Conservation (phyloP, 176 grass and related monocot genomes). For the Oryza glaberrima region DNA sequence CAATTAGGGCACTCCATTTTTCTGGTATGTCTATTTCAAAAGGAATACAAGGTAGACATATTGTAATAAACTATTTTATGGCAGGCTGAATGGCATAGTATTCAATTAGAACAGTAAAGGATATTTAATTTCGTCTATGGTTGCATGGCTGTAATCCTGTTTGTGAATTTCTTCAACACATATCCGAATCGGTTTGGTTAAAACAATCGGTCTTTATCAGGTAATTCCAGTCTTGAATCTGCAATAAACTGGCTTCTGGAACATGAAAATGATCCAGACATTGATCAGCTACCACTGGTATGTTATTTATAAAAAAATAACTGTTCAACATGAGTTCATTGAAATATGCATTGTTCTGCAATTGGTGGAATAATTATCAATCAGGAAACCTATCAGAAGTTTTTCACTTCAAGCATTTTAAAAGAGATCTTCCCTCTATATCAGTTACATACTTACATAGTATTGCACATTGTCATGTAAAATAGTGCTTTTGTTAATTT, state of each 20-base stretch:
- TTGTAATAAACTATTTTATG: constrained; percentile 3
- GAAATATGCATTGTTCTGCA: constrained; percentile 5
- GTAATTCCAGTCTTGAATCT: constrained; percentile 73
- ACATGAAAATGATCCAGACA: constrained; percentile 88
- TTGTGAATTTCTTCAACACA: background rate
- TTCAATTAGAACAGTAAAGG: background rate
- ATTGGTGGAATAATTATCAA: constrained; percentile 12
- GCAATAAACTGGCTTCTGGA: constrained; percentile 82
- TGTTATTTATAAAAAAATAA: constrained; percentile 31
- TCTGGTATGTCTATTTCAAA: constrained; percentile 65
- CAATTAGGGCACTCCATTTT: constrained; percentile 82
- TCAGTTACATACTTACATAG: too few relatives aligned
- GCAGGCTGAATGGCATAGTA: background rate
- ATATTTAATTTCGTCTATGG: background rate
- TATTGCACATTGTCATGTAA: background rate
- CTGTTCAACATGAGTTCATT: constrained; percentile 12
- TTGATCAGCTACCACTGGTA: constrained; percentile 83
- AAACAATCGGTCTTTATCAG: constrained; percentile 48
- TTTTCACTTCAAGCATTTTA: constrained; percentile 13
- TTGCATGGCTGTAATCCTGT: background rate
- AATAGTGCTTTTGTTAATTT: background rate
- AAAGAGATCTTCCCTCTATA: background rate
- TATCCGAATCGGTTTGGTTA: constrained; percentile 11
- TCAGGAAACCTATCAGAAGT: background rate
- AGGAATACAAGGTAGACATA: background rate